A percentile compares a stretch with the other conserved stretches of the same genome.
Evolutionary conservation across 2,329 filamentous ascomycete species (phyloP).

Genomic region (Colletotrichum coccodes): DNA sequence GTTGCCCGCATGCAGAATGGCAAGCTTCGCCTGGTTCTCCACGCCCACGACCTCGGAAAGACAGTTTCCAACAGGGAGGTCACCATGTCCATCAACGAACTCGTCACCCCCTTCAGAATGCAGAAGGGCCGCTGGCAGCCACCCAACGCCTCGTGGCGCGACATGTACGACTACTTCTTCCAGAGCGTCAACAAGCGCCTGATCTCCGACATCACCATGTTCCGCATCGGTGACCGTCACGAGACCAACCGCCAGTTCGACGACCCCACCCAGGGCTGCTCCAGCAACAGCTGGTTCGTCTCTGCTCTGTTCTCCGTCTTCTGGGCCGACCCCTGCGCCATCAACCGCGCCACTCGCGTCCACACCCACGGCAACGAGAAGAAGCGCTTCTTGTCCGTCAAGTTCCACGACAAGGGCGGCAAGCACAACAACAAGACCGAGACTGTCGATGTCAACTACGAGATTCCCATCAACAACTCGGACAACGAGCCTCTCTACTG

Average conservation of each 20-base stretch:
- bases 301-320: constrained; percentile 56
- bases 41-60: constrained; percentile 45
- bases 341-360: constrained; percentile 48
- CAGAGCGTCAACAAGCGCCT: constrained; percentile 43
- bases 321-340: constrained; percentile 53
- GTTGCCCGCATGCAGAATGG: constrained; percentile 54
- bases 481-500: constrained; percentile 53
- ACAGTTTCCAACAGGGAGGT: constrained; percentile 51
- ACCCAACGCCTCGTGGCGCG: constrained; percentile 52
- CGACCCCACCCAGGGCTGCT: constrained; percentile 54
- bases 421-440: constrained; percentile 50
- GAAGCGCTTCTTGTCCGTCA: constrained; percentile 43
- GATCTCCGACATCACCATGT: constrained; percentile 44
- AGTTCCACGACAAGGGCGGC: constrained; percentile 56
- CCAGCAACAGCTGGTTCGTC: constrained; percentile 54
- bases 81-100: constrained; percentile 52
- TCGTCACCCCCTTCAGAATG: constrained; percentile 49
- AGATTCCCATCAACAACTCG: constrained; percentile 55
- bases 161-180: constrained; percentile 49
- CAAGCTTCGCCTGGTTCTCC: constrained; percentile 53
- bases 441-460: constrained; percentile 53
- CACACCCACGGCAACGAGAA: constrained; percentile 39
- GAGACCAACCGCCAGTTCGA: constrained; percentile 44
- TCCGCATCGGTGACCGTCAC: constrained; percentile 38
- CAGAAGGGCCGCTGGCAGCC: constrained; percentile 47